Base-by-base conservation (phyloP, 2,329 filamentous ascomycete species). In the Aspergillus sp. region DNA sequence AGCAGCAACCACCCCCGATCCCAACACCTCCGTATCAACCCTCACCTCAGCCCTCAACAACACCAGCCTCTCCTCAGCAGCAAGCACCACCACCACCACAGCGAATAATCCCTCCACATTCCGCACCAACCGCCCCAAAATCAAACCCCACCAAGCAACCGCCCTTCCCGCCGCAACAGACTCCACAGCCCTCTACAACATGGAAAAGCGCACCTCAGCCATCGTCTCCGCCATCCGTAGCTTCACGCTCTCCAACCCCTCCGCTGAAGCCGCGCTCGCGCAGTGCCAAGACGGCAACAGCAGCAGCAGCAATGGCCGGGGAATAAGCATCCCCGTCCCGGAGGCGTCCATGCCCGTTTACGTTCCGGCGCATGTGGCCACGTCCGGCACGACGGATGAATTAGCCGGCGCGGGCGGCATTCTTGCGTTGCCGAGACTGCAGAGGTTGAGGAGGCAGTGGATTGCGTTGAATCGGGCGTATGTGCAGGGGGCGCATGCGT, bases 381-480 rank as follows among this genome's bases (percentile, higher is more conserved):
- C 72, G 4, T 65, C 69, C 2, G 71, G 72, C 5, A 70, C 75
- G 9, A 79, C 77, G n/a, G 77, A 79, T 59, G 77, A 79, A 62
- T 65, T 79, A 2, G 76, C 75, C 3, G 77, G 74, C 17, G 75
- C 76, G 1, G 77, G 77, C 5, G 77, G 77, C 0, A 67, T 76
- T 9, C 68, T 81, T 12, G 73, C 75, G 1, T 65, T 80, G 41
- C 79, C 79, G 28, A 67, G 75, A 47, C 60, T 81, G 60, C 79
- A 81, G 69, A 66, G 79, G 15, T 53, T 81, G 62, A 66, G 78
- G 19, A 72, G 79, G 57, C 79, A 80, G 68, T 81, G 79, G 75
- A 80, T 81, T 43, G 73, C 78, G 60, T 71, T 81, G 60, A 80
- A 81, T 61, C 67, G 79, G 50, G 70, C 70, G 28, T 78, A 77